A percentile compares a stretch with the other conserved stretches of the same genome.
These are phyloP conservation scores for Cutaneotrichosporon dermatis DNA, from an alignment of 1,284 basidiomycete genomes.

Conservation along the genomic window DNA sequence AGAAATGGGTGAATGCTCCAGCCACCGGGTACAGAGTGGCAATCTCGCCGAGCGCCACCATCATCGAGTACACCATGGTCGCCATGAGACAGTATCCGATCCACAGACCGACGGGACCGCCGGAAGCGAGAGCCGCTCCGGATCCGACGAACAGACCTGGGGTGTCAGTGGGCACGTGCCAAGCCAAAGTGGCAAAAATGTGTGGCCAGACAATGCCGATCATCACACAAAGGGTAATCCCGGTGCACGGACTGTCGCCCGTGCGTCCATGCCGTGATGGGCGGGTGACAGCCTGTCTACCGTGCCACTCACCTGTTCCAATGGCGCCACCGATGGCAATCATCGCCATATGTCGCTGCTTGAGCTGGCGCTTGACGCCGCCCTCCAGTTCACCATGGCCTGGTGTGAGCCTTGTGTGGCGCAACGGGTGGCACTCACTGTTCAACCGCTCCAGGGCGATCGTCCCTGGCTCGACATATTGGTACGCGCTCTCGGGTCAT, in stretches of 20 bases:
- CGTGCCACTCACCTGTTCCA: constrained; percentile 29
- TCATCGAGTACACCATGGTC: constrained; percentile 45
- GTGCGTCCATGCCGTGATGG: background rate
- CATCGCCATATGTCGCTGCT: constrained; percentile 49
- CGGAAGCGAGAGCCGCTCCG: constrained; percentile 49
- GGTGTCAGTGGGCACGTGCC: constrained; percentile 1
- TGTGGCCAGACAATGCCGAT: too few species aligned
- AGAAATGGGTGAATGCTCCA: constrained; percentile 47
- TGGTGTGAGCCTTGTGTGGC: constrained; percentile 2
- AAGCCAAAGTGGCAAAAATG: too few species aligned
- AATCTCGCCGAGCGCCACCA: constrained; percentile 51
- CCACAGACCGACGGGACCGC: constrained; percentile 52
- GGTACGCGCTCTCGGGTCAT: constrained; percentile 8
- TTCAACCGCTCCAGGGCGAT: constrained; percentile 2
- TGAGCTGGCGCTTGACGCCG: constrained; percentile 39
- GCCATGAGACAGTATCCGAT: constrained; percentile 47
- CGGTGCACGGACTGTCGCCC: background rate
- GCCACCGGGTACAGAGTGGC: constrained; percentile 46
- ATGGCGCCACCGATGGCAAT: constrained; percentile 53
- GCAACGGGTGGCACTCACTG: background rate
- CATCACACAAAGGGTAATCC: background rate
- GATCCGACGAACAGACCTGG: constrained; percentile 53
- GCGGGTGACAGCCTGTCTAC: background rate
- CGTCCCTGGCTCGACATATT: background rate
- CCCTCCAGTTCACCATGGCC: constrained; percentile 24